Evolutionary conservation across 2,329 filamentous ascomycete species (phyloP), one percentile per base, ranked within the genome.

Genomic region (Alternaria gansuensis): DNA sequence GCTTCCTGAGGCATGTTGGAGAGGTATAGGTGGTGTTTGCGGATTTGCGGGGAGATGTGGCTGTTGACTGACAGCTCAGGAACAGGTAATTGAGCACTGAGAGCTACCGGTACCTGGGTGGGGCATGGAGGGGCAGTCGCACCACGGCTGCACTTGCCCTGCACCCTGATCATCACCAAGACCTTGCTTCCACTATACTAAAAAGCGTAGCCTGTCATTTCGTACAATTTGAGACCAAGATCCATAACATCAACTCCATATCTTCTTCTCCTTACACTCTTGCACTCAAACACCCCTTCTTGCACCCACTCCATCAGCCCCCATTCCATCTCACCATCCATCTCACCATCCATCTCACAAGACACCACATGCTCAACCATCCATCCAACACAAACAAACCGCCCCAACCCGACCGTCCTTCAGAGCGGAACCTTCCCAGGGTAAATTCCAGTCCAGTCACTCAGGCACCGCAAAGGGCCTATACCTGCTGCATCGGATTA

Each of bases 1-100:
- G 88, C 84, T 75, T 89, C 68, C 41, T 76, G 74, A 26, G 75
- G 74, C 75, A 77, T 77, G 29, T 39, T 59, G 43, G 44, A 53
- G 14, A 51, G 29, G n/a, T 21, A 7, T 24, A 34, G 28, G 46
- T 45, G 31, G 14, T 39, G 34, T 51, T 23, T 33, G 34, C 17
- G 46, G 17, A n/a, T 75, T 51, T 79, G 13, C 8, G 21, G 54
- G 33, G 51, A 39, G 39, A 14, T 70, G 66, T 34, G 51, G 64
- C 50, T 31, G 53, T 45, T 41, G 24, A 31, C 33, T 28, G 40
- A 14, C 31, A 57, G 52, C 52, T 57, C 53, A 57, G 60, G 57
- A 56, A 59, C 59, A 50, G 54, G 51, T 45, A 58, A 58, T 50
- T 63, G 51, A 57, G 51, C 33, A 29, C 52, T 60, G 50, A 51